phyloP scores from a whole-genome alignment of 768 basidiomycete genomes.

The Coprinopsis sp. region DNA sequence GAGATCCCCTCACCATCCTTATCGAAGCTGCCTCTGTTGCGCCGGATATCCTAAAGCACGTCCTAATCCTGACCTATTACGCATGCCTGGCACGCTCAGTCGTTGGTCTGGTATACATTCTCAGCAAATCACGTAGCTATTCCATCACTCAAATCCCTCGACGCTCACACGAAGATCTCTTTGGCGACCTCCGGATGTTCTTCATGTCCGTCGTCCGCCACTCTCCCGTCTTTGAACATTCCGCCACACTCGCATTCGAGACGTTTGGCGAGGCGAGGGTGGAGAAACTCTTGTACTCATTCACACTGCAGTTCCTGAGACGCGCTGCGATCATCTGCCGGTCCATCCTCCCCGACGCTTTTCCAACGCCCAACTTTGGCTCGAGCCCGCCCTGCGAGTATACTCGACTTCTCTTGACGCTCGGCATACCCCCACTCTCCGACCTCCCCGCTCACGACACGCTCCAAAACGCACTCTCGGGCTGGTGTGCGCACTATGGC shows the following conservation, averaged over 20 bases:
- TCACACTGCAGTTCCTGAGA: conserved; percentile 90
- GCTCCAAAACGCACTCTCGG: conserved; percentile 80
- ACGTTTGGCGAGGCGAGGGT: conserved; percentile 81
- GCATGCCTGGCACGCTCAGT: conserved; percentile 83
- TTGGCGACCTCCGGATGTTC: conserved; percentile 84
- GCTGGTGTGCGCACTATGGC: conserved; percentile 89
- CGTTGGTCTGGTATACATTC: conserved; percentile 77
- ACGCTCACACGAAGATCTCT: conserved; percentile 63
- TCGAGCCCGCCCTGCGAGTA: conserved; percentile 63
- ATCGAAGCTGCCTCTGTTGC: conserved; percentile 88
- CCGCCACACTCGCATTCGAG: conserved; percentile 72
- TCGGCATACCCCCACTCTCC: conserved; percentile 77
- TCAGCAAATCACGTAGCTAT: conserved; percentile 65
- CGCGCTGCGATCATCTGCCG: conserved; percentile 82
- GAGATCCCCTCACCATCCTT: conserved; percentile 87
- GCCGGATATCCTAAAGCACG: conserved; percentile 84
- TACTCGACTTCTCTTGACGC: conserved; percentile 62
- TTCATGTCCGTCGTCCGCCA: conserved; percentile 90
- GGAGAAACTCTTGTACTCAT: conserved; percentile 80
- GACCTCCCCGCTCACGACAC: conserved; percentile 81
- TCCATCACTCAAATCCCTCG: conserved; percentile 38
- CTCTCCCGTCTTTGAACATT: conserved; percentile 83
- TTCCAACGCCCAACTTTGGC: conserved; percentile 44
- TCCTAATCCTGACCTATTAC: conserved; percentile 87
- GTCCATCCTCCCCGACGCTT: conserved; percentile 62